Conservation (phyloP, 2,329 filamentous ascomycete genomes). For the Fonsecaea monophora region DNA sequence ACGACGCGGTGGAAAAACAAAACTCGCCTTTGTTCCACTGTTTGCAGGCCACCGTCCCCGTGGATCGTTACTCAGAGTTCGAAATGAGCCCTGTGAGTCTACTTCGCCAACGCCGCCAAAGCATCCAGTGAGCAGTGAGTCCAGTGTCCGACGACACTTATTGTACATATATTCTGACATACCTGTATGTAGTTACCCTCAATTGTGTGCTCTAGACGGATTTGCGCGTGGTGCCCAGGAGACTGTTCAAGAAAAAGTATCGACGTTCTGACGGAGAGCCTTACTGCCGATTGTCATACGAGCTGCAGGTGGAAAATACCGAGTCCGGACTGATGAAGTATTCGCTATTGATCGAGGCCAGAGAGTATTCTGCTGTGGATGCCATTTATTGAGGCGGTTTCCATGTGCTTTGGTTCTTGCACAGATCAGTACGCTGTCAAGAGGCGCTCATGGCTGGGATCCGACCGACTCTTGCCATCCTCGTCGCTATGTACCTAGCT, state of each 20-base stretch:
- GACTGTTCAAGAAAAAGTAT: background rate
- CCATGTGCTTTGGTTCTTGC: too few species aligned
- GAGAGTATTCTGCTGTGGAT: conserved; percentile 7
- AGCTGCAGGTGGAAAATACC: conserved; percentile 8
- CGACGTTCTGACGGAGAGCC: background rate
- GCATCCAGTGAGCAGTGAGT: background rate
- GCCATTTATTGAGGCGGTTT: conserved; percentile 6
- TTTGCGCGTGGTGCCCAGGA: background rate
- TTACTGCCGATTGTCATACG: background rate
- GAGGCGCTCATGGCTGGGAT: too few species aligned
- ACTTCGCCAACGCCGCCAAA: background rate
- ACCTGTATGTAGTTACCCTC: background rate
- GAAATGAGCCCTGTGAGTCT: background rate
- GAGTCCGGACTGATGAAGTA: conserved; percentile 11
- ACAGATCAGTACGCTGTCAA: too few species aligned
- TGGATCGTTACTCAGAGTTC: background rate
- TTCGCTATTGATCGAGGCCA: conserved; percentile 7
- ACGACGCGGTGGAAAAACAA: background rate
- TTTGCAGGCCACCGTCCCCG: background rate
- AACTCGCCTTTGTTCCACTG: background rate
- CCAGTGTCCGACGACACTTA: too few species aligned
- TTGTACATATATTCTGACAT: too few species aligned
- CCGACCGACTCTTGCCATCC: too few species aligned
- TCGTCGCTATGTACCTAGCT: too few species aligned
- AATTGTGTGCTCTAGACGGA: background rate